Evolutionary conservation across 306 rosid genomes (phyloP).

Genomic region (Ochetophila trinervis): DNA sequence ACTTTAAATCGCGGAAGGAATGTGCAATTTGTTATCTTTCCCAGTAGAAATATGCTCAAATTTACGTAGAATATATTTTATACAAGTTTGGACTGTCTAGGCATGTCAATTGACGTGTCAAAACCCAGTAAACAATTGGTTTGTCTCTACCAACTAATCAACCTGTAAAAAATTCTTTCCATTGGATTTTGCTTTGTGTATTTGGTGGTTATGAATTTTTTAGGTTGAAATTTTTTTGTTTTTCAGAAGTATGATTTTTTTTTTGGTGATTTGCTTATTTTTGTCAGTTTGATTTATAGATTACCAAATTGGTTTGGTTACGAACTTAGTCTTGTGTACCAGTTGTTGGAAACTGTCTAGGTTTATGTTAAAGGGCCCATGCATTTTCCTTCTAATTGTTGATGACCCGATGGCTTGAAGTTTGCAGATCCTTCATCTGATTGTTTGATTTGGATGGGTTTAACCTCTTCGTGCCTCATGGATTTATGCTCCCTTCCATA

Average conservation of each 20-base stretch:
- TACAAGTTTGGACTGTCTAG: no score
- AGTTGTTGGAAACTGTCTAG: not conserved
- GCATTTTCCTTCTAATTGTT: not conserved
- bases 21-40: no score
- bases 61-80: no score
- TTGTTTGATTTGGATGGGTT: not conserved
- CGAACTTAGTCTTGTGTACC: not conserved
- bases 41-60: no score
- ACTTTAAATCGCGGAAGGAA: no score
- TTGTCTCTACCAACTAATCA: no score
- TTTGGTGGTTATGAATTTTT: not conserved
- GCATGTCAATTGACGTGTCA: no score
- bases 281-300: not conserved
- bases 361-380: not conserved
- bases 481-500: not conserved
- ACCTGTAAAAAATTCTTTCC: not conserved
- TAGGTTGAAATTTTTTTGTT: not conserved
- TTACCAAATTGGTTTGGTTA: not conserved
- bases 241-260: not conserved
- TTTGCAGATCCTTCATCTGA: not conserved
- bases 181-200: not conserved
- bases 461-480: not conserved
- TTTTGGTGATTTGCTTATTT: not conserved
- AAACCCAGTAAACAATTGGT: no score
- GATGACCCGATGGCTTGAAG: not conserved